These are phyloP conservation scores for Penicillium egyptiacum DNA, from an alignment of 495 filamentous ascomycete genomes.

Conservation along the genomic window DNA sequence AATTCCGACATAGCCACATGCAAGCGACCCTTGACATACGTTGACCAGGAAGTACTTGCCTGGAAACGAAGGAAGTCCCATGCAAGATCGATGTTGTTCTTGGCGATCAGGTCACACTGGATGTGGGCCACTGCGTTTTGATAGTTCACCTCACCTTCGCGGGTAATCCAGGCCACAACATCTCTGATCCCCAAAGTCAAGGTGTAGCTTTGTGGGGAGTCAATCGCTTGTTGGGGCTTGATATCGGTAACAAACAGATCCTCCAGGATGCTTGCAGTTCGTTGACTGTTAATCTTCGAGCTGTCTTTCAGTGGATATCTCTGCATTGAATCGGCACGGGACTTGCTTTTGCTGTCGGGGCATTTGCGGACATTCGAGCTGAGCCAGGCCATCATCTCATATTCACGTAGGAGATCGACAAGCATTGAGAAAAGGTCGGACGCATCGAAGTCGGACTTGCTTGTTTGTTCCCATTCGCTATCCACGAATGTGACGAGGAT, in stretches of 20 bases:
- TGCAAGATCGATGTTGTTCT: conserved; percentile 69
- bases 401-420: conserved; percentile 64
- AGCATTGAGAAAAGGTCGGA: conserved; percentile 66
- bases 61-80: conserved; percentile 72
- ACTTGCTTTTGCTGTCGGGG: conserved; percentile 21
- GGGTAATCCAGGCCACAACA: conserved; percentile 50
- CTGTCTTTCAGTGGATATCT: conserved; percentile 32
- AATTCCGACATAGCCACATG: conserved; percentile 70
- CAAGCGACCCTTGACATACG: conserved; percentile 83
- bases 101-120: conserved; percentile 69
- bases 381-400: conserved; percentile 81
- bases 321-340: conserved; percentile 23
- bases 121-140: conserved; percentile 55
- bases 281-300: conserved; percentile 25
- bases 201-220: conserved; percentile 45
- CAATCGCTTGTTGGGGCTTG: conserved; percentile 45
- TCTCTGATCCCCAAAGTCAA: conserved; percentile 51
- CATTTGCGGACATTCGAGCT: conserved; percentile 52
- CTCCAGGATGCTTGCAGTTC: conserved; percentile 47
- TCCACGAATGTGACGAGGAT: conserved; percentile 82
- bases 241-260: conserved; percentile 51
- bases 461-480: conserved; percentile 67
- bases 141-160: conserved; percentile 44
- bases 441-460: conserved; percentile 65
- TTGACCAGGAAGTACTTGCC: conserved; percentile 66